Base-by-base conservation (phyloP, 2,329 filamentous ascomycete species). In the Pseudovirgaria hyperparasitica region DNA sequence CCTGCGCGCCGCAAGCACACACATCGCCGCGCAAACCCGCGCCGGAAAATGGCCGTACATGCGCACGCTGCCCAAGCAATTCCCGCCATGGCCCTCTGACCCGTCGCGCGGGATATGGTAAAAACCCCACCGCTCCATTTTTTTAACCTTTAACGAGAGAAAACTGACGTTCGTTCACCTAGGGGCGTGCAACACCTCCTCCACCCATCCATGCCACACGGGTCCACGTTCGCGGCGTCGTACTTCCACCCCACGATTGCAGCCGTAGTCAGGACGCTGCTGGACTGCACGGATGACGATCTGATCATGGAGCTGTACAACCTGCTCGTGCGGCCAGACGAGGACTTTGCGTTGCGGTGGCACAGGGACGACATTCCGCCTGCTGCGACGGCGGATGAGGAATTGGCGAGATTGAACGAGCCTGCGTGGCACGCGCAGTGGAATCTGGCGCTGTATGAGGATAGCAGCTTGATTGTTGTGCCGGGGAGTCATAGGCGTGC, bases 261-360 rank as follows among this genome's bases (percentile, higher is more conserved):
- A 1, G 48, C 54, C 16, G 65, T 79, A 2, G 76, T 77, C 2
- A 70, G 68, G 37, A 67, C 73, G 44, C 56, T 92, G 2, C 59
- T 92, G 20, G 62, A 57, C 10, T 54, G 52, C 37, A 27, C 38
- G 9, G 37, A 50, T 11, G 68, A 74, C 18, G 62, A 75, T 2
- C 60, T 93, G 13, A 77, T 87, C 20, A 81, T 92, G 73, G 85
- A 92, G 55, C 59, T 93, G 11, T 85, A 84, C 56, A 93, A 93
- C 48, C 65, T 92, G 54, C 72, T 92, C 6, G 74, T 92, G 9
- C 63, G 78, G 5, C 84, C 84, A 0, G 72, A 74, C 20, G 40
- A 46, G 3, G 71, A 77, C 38, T 92, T 87, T 43, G 72, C 71
- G 42, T 64, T 93, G 26, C 61, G 76, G 25, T 92, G 85, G 85